Conservation (phyloP, 495 filamentous ascomycete species). For the Neurospora sublineolata region DNA sequence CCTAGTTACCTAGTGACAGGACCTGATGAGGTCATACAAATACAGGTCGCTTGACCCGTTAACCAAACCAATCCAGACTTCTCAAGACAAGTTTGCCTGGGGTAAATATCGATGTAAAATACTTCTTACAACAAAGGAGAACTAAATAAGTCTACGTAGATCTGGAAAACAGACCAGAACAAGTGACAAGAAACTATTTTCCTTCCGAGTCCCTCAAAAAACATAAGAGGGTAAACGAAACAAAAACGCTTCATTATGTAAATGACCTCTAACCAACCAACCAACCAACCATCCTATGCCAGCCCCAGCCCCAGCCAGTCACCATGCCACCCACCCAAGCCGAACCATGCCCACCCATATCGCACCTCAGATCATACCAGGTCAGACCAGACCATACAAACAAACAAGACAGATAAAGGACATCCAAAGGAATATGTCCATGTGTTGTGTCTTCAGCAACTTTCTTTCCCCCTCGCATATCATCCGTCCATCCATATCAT, state of each 20-base stretch:
- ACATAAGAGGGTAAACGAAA: neutral
- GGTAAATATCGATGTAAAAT: neutral
- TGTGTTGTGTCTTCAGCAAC: neutral
- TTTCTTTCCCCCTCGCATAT: neutral
- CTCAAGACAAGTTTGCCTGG: neutral
- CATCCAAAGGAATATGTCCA: neutral
- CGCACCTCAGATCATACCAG: neutral
- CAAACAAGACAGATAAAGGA: neutral
- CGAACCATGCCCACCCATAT: neutral
- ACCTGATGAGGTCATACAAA: neutral
- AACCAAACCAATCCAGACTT: neutral
- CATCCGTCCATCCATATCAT: neutral
- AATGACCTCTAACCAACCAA: neutral
- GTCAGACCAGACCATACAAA: neutral
- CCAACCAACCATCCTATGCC: neutral
- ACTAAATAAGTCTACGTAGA: neutral
- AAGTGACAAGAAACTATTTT: neutral
- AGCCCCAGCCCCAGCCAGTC: neutral
- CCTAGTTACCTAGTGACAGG: neutral
- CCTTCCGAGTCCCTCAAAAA: no score
- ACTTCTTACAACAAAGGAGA: neutral
- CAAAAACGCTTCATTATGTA: neutral
- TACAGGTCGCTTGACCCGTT: neutral
- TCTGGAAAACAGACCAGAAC: neutral
- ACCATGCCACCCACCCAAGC: neutral